These are phyloP conservation scores for Monosporozyma aerobia DNA, from an alignment of 805 yeast genomes.

Conservation along the genomic window DNA sequence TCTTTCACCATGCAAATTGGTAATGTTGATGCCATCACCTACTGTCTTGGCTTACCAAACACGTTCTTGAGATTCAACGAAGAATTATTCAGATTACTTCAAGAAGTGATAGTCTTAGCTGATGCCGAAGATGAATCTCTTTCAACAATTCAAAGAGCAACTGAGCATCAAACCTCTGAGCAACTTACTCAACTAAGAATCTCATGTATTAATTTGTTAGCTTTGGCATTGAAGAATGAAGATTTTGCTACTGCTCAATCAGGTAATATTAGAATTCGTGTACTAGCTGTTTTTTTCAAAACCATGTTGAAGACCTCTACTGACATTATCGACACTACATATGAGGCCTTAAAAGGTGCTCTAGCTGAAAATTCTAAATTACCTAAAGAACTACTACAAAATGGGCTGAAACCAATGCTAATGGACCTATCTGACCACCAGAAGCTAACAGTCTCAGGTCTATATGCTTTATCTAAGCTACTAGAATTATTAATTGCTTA, in stretches of 20 bases:
- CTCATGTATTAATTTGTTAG: slow-evolving; percentile 75
- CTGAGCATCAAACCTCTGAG: slow-evolving; percentile 81
- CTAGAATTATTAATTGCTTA: slow-evolving; percentile 82
- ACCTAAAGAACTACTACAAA: slow-evolving; percentile 91
- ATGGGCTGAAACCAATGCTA: slow-evolving; percentile 88
- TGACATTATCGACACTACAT: slow-evolving; percentile 88
- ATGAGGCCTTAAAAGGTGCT: slow-evolving; percentile 74
- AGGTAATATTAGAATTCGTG: slow-evolving; percentile 71
- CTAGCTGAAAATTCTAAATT: slow-evolving; percentile 77
- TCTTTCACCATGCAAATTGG: slow-evolving; percentile 99
- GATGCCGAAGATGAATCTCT: slow-evolving; percentile 97
- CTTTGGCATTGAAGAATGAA: slow-evolving; percentile 76
- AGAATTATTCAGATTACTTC: slow-evolving; percentile 71
- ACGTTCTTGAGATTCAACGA: slow-evolving; percentile 82
- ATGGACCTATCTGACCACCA: slow-evolving; percentile 93
- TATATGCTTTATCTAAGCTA: slow-evolving; percentile 83
- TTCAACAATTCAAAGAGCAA: slow-evolving; percentile 75
- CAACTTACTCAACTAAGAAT: slow-evolving; percentile 82
- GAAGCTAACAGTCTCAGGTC: slow-evolving; percentile 76
- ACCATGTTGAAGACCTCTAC: slow-evolving; percentile 79
- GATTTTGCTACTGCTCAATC: slow-evolving; percentile 69
- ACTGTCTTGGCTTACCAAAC: slow-evolving; percentile 71
- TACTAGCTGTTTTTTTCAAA: slow-evolving; percentile 89
- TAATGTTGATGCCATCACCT: slow-evolving; percentile 93
- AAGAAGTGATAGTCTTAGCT: slow-evolving; percentile 87